Evolutionary conservation across 2,329 filamentous ascomycete species (phyloP), one percentile per base, ranked within the genome.

Genomic region (Spiromastix sp.): DNA sequence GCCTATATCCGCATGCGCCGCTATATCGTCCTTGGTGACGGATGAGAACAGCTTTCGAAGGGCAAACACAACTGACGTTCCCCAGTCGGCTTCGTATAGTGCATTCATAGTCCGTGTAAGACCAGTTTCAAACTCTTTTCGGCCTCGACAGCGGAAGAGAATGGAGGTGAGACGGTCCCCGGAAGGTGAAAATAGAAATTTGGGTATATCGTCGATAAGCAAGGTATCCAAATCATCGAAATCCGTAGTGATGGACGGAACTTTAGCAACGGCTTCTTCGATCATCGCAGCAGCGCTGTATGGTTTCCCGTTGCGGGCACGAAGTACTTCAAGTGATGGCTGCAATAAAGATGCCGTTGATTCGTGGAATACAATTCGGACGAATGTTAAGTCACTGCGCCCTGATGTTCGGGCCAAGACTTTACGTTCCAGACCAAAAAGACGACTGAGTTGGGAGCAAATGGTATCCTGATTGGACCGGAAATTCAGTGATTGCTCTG

Each of bases 401-500:
- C 42, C 53, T 17, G 37, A 42, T 21, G 43, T 40, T 35, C 45
- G 48, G 11, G 48, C 43, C 18, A 64, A 45, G 16, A 67, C 40
- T 13, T 60, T 56, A 30, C 54, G 44, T 41, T 67, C 66, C 7
- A 85, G 57, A 2, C 70, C 60, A 41, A 82, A 79, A 61, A 85
- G 85, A 1, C 82, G 77, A 30, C 68, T 65, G 0, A 79, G 78
- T 47, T 81, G 72, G 5, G 77, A 67, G 7, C 74, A 72, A 17
- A 93, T 68, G 26, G 67, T 65, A 33, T 74, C 69, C 52, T 94
- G 85, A 0, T 85, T 93, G 27, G 69, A 68, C 17, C 73, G 69
- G 46, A 83, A 83, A 12, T 85, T 81, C 42, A 80, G 80, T 0
- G 85, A 86, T 37, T 89, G 77, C 51, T 89, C 85, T 1, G 87